These are phyloP conservation scores for Kluyveromyces wickerhamii DNA, from an alignment of 805 yeast genomes.

Conservation along the genomic window DNA sequence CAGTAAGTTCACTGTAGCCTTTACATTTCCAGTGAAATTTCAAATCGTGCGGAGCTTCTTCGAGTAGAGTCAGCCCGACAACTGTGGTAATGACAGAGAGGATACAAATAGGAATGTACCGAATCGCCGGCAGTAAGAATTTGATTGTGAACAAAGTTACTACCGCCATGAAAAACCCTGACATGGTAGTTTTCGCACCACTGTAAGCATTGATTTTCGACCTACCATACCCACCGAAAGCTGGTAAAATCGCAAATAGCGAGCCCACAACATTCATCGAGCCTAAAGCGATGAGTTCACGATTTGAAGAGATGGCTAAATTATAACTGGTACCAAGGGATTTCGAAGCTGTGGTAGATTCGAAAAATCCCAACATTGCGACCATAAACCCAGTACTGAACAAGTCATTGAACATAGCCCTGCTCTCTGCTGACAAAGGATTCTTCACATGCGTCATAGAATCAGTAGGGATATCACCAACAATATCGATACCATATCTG, in stretches of 20 bases:
- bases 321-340: slow-evolving; percentile 71
- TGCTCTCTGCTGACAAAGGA: slow-evolving; percentile 46
- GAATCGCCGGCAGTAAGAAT: slow-evolving; percentile 53
- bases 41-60: slow-evolving; percentile 78
- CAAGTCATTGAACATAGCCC: slow-evolving; percentile 43
- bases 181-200: slow-evolving; percentile 78
- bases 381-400: slow-evolving; percentile 67
- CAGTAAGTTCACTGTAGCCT: slow-evolving; percentile 71
- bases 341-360: slow-evolving; percentile 88
- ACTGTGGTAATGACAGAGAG: slow-evolving; percentile 72
- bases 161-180: slow-evolving; percentile 79
- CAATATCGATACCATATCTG: slow-evolving; percentile 49
- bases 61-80: slow-evolving; percentile 68
- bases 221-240: slow-evolving; percentile 95
- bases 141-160: slow-evolving; percentile 59
- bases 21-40: slow-evolving; percentile 60
- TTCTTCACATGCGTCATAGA: slow-evolving; percentile 39
- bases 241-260: slow-evolving; percentile 62
- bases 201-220: slow-evolving; percentile 80
- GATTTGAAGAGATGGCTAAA: slow-evolving; percentile 60
- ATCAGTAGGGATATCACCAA: slow-evolving; percentile 58
- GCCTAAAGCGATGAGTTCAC: slow-evolving; percentile 89
- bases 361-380: slow-evolving; percentile 85
- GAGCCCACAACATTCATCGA: slow-evolving; percentile 58
- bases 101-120: slow-evolving; percentile 70